Conservation (phyloP, 1,284 basidiomycete genomes). For the Cryptococcus sp. region DNA sequence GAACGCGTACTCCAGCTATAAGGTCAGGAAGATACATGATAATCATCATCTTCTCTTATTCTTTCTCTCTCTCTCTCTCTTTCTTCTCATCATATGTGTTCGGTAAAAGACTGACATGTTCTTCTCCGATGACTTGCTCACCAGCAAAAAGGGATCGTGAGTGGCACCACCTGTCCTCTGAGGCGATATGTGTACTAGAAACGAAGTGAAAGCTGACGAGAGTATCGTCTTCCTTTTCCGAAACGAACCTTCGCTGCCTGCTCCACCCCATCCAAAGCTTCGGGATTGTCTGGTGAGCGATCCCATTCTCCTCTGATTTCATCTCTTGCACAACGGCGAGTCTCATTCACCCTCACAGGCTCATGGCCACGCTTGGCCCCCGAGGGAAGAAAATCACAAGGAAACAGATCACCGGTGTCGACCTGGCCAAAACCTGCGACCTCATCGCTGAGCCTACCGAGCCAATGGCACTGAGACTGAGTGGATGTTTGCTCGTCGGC, state of each 20-base stretch:
- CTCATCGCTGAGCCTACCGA: constrained; percentile 78
- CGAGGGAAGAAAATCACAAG: constrained; percentile 77
- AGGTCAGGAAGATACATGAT: no score
- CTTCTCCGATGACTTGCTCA: constrained; percentile 44
- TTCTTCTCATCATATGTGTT: neutral
- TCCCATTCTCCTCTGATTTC: no score
- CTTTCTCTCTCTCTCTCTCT: constrained; percentile 14
- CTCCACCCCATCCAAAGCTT: constrained; percentile 24
- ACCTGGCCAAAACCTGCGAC: constrained; percentile 74
- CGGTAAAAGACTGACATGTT: constrained; percentile 30
- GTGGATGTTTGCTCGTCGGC: constrained; percentile 82
- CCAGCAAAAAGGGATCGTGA: constrained; percentile 43
- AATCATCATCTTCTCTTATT: constrained; percentile 6
- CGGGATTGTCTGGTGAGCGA: constrained; percentile 43
- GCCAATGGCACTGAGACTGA: constrained; percentile 77
- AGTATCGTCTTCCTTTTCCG: constrained; percentile 1
- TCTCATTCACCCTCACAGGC: constrained; percentile 58
- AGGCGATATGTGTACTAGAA: neutral
- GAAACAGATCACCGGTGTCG: constrained; percentile 73
- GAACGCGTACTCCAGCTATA: no score
- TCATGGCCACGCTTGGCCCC: constrained; percentile 81
- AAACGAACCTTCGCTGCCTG: neutral
- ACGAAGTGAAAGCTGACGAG: constrained; percentile 9
- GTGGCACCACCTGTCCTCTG: constrained; percentile 10
- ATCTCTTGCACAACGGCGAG: no score